A percentile compares a stretch with the other conserved stretches of the same genome.
phyloP scores from a whole-genome alignment of 495 filamentous ascomycete genomes.

The Aspergillus saccharolyticus region DNA sequence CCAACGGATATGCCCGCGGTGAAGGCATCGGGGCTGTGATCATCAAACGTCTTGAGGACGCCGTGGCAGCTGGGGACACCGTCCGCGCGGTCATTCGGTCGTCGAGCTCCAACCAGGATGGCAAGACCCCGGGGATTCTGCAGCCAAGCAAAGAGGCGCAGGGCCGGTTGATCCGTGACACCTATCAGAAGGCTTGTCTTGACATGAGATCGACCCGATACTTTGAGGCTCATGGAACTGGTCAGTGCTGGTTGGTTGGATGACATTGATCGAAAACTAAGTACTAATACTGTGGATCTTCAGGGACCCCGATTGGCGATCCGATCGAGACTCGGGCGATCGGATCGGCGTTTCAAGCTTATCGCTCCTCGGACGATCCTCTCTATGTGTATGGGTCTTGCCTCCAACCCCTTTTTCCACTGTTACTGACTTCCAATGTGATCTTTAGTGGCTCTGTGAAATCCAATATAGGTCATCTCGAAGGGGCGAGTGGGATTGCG shows the following conservation, averaged over 20 bases:
- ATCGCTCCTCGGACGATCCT: conserved; percentile 17
- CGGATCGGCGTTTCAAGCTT: conserved; percentile 14
- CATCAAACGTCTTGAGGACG: conserved; percentile 36
- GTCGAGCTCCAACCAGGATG: conserved; percentile 45
- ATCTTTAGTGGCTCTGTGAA: conserved; percentile 18
- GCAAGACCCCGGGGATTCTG: conserved; percentile 42
- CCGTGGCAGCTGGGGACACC: conserved; percentile 37
- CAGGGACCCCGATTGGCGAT: conserved; percentile 46
- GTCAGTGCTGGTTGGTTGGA: no score
- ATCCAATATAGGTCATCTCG: conserved; percentile 29
- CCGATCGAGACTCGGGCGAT: conserved; percentile 39
- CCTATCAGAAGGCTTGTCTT: conserved; percentile 35
- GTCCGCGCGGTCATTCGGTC: conserved; percentile 39
- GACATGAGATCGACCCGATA: conserved; percentile 35
- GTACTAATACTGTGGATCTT: background rate
- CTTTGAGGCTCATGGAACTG: conserved; percentile 37
- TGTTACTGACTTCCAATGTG: background rate
- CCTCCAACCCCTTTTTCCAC: background rate
- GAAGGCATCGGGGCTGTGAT: conserved; percentile 41
- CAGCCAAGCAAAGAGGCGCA: conserved; percentile 37
- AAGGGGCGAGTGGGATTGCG: conserved; percentile 30
- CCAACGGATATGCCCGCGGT: conserved; percentile 42
- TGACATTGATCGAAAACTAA: background rate
- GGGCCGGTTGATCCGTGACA: conserved; percentile 36
- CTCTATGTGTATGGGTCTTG: conserved; percentile 14